Base-by-base conservation (phyloP, 768 basidiomycete genomes). In the Flagelloscypha sp. region DNA sequence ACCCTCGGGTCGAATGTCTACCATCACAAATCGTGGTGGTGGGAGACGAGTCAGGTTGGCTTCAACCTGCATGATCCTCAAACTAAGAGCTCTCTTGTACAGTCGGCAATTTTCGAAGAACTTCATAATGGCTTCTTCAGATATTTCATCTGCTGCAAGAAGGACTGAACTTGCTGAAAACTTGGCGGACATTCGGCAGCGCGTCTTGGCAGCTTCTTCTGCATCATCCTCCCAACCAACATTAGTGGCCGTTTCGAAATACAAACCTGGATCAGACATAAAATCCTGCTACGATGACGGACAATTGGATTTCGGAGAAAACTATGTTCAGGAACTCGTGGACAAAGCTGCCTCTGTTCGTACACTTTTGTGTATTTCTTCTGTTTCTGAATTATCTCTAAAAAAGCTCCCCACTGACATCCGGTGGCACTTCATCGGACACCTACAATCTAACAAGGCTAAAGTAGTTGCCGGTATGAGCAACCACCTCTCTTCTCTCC, bases 351-450 rank as follows among this genome's bases (percentile, higher is more conserved):
- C 49, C 84, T 85, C 54, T 43, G 72, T 59, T 30, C 15, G 21
- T 25, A 38, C 10, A 20, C 17, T 31, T 13, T 27, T 33, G 24
- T 15, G 18, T 12, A 27, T 6, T 25, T 13, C 27, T 21, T n/a
- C 27, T 27, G 5, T 20, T 22, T 21, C 21, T 5, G 4, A 21
- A 17, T 22, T 23, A 36, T 38, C 27, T 17, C 33, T 4, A 29
- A 18, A 35, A 15, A 52, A 94, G 90, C 73, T 98, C n/a, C 88
- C 94, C 1, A 42, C 47, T 16, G 84, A 87, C 44, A 89, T 98
- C 46, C 72, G 81, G 42, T 98, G 94, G 94, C 94, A 98, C 60
- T 98, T 94, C 55, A 94, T 98, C 46, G 94, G 94, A 6, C 76
- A 82, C 3, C 61, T 97, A 13, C 92, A 98, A 54, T 86, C 85